phyloP scores from a whole-genome alignment of 2,329 filamentous ascomycete genomes.

The Arthrobotrys iridis region DNA sequence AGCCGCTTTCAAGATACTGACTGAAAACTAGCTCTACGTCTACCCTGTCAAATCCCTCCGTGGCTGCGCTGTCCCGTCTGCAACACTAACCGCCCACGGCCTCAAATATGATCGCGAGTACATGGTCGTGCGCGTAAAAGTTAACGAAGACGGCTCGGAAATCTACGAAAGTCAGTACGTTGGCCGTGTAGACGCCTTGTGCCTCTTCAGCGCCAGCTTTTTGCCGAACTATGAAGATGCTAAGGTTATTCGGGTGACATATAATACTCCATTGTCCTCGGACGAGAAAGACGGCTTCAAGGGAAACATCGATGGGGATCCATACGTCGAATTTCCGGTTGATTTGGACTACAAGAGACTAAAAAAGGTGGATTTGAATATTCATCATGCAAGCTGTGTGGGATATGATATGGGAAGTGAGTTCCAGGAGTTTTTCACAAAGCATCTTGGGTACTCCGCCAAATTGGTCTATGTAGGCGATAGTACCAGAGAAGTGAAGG shows the following conservation, averaged over 20 bases:
- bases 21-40: slow-evolving; percentile 67
- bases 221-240: slow-evolving; percentile 66
- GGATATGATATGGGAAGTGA: slow-evolving; percentile 72
- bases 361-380: slow-evolving; percentile 66
- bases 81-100: slow-evolving; percentile 71
- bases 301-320: slow-evolving; percentile 59
- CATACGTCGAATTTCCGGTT: slow-evolving; percentile 68
- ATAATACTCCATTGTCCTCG: slow-evolving; percentile 8
- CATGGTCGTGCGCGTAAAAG: slow-evolving; percentile 66
- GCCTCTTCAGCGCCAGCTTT: slow-evolving; percentile 66
- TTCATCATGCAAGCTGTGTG: slow-evolving; percentile 70
- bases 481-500: slow-evolving; percentile 70
- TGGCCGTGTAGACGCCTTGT: slow-evolving; percentile 68
- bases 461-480: slow-evolving; percentile 73
- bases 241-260: slow-evolving; percentile 54
- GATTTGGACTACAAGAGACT: slow-evolving; percentile 66
- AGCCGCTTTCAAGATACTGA: not conserved
- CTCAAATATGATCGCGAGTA: slow-evolving; percentile 74
- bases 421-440: slow-evolving; percentile 73
- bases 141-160: slow-evolving; percentile 55
- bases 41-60: slow-evolving; percentile 80
- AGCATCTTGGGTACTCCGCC: slow-evolving; percentile 71
- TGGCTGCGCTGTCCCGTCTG: slow-evolving; percentile 67
- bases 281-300: slow-evolving; percentile 28
- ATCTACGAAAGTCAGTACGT: slow-evolving; percentile 71